Evolutionary conservation across 2,329 filamentous ascomycete genomes (phyloP).

Genomic region (Arachnopeziza araneosa): DNA sequence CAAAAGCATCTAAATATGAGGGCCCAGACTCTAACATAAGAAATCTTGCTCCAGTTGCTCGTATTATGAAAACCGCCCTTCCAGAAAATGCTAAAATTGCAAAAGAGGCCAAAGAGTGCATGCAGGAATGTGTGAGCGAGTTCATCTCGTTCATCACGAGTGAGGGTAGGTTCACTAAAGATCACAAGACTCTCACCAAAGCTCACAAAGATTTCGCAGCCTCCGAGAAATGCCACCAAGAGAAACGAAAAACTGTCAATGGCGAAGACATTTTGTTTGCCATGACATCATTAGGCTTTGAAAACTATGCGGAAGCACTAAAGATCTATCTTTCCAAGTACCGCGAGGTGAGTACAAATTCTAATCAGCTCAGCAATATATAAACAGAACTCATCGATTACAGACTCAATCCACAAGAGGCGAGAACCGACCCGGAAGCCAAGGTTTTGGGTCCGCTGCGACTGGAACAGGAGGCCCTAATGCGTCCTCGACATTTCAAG

Average conservation of each 20-base stretch:
- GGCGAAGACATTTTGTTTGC: slow-evolving; percentile 98
- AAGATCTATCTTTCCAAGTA: slow-evolving; percentile 99
- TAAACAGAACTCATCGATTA: slow-evolving; percentile 20
- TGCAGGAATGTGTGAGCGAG: slow-evolving; percentile 99
- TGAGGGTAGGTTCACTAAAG: slow-evolving; percentile 63
- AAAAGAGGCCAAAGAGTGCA: slow-evolving; percentile 98
- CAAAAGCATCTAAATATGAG: slow-evolving; percentile 34
- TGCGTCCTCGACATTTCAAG: slow-evolving; percentile 26
- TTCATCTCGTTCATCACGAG: slow-evolving; percentile 99
- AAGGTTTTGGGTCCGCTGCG: slow-evolving; percentile 43
- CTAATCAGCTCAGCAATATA: background rate
- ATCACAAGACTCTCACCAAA: background rate
- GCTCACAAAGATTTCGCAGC: slow-evolving; percentile 46
- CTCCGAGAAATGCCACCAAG: slow-evolving; percentile 98
- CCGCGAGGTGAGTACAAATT: slow-evolving; percentile 70
- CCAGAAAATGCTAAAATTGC: slow-evolving; percentile 99
- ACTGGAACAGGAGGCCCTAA: slow-evolving; percentile 35
- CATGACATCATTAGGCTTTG: slow-evolving; percentile 97
- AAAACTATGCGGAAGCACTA: slow-evolving; percentile 96
- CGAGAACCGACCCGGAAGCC: slow-evolving; percentile 47
- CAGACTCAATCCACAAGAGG: slow-evolving; percentile 76
- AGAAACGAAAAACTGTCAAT: slow-evolving; percentile 98
- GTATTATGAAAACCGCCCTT: slow-evolving; percentile 97
- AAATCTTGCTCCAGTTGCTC: slow-evolving; percentile 91
- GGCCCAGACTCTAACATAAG: slow-evolving; percentile 81